Evolutionary conservation across 2,329 filamentous ascomycete species (phyloP), one percentile per base, ranked within the genome.

Genomic region (Didymosphaeria variabile): DNA sequence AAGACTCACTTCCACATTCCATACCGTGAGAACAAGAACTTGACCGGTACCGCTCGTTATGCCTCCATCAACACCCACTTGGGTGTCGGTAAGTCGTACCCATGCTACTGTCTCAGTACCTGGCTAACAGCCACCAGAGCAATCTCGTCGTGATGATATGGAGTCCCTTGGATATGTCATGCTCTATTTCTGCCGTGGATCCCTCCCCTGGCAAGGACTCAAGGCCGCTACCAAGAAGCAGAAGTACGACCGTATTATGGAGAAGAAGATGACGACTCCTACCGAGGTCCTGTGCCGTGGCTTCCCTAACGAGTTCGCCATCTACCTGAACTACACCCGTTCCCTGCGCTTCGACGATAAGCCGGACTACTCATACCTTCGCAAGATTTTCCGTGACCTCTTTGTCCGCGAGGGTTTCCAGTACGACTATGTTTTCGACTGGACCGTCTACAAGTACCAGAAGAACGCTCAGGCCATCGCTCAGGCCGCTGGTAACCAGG

Each of bases 211-310:
- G 95, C 95, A 99, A 85, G 95, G 95, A 59, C 87, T 97, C 58
- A 97, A 97, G 88, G 94, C 94, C 84, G 94, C 94, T 72, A 97
- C 94, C 70, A 97, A 97, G 90, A 97, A 97, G 90, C 94, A 98
- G 85, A 99, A 99, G 86, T 98, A 99, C 79, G 95, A 99, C 83
- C 90, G 94, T 68, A 99, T 99, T 84, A 98, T 98, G 94, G 95
- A 99, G 87, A 99, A 99, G 90, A 99, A 99, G 92, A 98, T 98
- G 95, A 99, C 95, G 15, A 99, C 95, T 3, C 94, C 95, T 9
- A 98, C 94, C 72, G 94, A 99, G 83, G 94, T 97, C 52, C 92
- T 99, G 53, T 99, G 95, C 90, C 93, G 94, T 80, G 95, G 95
- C 70, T 98, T 99, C 86, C 95, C 95, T 73, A 97, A 98, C 81